These are phyloP conservation scores for Cylindrotheca closterium DNA, from an alignment of 108 stramenopile species.

Conservation along the genomic window DNA sequence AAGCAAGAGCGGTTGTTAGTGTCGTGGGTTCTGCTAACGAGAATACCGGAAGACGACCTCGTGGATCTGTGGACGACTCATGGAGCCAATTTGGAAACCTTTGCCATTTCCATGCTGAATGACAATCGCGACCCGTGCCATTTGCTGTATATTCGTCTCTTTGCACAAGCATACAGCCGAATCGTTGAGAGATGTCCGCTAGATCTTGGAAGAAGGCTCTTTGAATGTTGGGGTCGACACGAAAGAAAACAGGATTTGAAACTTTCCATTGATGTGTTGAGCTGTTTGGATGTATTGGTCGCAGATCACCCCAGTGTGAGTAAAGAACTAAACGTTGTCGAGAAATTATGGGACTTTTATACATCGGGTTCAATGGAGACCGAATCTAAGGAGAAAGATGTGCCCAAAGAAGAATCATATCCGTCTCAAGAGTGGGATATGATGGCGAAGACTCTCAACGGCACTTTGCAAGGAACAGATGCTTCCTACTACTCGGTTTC, in stretches of 20 bases:
- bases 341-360: neutral
- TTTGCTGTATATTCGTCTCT: slow-evolving; percentile 11
- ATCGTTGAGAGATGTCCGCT: slow-evolving; percentile 3
- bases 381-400: neutral
- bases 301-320: neutral
- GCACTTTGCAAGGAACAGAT: slow-evolving; percentile 6
- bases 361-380: neutral
- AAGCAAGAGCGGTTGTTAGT: slow-evolving; percentile 21
- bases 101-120: slow-evolving; percentile 11
- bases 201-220: neutral
- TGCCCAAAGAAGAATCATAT: neutral
- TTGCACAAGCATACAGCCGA: slow-evolving; percentile 19
- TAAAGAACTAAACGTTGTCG: neutral
- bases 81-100: slow-evolving; percentile 1
- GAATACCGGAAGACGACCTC: slow-evolving; percentile 11
- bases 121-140: neutral
- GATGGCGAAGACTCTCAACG: slow-evolving; percentile 17
- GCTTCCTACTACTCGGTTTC: slow-evolving; percentile 5
- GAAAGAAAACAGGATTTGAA: no score
- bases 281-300: slow-evolving; percentile 3
- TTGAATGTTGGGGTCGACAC: slow-evolving; percentile 1
- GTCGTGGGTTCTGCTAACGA: slow-evolving; percentile 25
- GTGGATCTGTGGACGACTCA: slow-evolving; percentile 10
- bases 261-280: slow-evolving; percentile 7
- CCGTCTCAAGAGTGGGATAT: slow-evolving; percentile 3